A percentile compares a stretch with the other conserved stretches of the same genome.
Evolutionary conservation across 805 yeast genomes (phyloP).

Genomic region (Pichia membranifaciens): DNA sequence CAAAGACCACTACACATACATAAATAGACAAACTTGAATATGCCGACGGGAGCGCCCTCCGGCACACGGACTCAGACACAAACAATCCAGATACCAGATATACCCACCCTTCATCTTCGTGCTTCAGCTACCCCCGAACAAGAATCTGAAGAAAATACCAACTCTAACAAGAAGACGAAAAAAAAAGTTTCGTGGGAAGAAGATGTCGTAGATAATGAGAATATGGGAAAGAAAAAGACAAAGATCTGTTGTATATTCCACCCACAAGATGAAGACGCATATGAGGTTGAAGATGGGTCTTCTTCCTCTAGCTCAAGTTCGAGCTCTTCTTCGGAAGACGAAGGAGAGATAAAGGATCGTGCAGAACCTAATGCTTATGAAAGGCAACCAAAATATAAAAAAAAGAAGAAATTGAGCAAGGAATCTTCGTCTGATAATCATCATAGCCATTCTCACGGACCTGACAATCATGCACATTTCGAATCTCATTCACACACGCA

Average conservation of each 20-base stretch:
- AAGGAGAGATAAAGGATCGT: conserved; percentile 1
- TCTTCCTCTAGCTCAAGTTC: background rate
- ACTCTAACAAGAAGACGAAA: conserved; percentile 18
- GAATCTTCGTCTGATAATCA: conserved; percentile 12
- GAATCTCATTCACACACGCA: background rate
- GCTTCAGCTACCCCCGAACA: background rate
- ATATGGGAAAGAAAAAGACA: conserved; percentile 81
- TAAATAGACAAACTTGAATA: background rate
- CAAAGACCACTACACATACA: too few relatives aligned
- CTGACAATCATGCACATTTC: background rate
- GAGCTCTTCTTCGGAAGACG: conserved; percentile 19
- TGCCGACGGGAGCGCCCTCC: conserved; percentile 1
- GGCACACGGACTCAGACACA: conserved; percentile 10
- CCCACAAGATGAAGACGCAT: conserved; percentile 56
- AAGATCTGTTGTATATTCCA: conserved; percentile 86
- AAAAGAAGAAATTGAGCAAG: conserved; percentile 14
- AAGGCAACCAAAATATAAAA: conserved; percentile 62
- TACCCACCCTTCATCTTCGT: conserved; percentile 3
- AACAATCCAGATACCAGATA: conserved; percentile 18
- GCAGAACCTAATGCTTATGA: conserved; percentile 77
- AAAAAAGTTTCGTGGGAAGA: conserved; percentile 76
- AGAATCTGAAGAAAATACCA: background rate
- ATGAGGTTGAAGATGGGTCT: conserved; percentile 21
- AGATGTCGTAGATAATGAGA: conserved; percentile 84
- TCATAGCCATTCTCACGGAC: conserved; percentile 8